A percentile compares a stretch with the other conserved stretches of the same genome.
These are phyloP conservation scores for Elymus sibiricus DNA, from an alignment of 176 grass and related monocot species.

Conservation along the genomic window DNA sequence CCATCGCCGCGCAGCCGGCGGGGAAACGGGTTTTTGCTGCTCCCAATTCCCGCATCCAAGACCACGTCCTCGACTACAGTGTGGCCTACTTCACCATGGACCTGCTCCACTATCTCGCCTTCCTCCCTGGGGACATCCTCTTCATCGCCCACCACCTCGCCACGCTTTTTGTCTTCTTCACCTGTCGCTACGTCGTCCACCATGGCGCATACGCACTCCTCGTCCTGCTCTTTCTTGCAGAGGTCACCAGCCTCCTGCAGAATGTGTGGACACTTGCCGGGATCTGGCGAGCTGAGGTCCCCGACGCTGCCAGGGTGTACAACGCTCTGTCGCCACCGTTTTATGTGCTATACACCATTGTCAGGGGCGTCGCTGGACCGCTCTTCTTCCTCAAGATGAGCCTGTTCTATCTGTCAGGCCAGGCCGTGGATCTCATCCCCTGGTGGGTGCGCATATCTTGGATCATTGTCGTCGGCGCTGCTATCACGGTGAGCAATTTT, in stretches of 20 bases:
- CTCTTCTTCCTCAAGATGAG: constrained; percentile 80
- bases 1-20: constrained; percentile 42
- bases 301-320: constrained; percentile 50
- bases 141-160: constrained; percentile 97
- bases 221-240: constrained; percentile 74
- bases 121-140: constrained; percentile 72
- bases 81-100: constrained; percentile 92
- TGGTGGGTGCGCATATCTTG: constrained; percentile 83
- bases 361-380: constrained; percentile 68
- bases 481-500: constrained; percentile 76
- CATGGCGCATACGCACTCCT: constrained; percentile 85
- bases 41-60: constrained; percentile 58
- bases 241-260: constrained; percentile 83
- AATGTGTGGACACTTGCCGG: constrained; percentile 86
- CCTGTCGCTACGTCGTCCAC: constrained; percentile 72
- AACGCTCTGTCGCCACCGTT: constrained; percentile 63
- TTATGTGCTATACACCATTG: constrained; percentile 79
- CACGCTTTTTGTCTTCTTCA: constrained; percentile 90
- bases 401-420: constrained; percentile 60
- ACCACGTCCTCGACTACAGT: constrained; percentile 82
- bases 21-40: constrained; percentile 54
- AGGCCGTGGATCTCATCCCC: constrained; percentile 68
- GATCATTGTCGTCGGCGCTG: constrained; percentile 73
- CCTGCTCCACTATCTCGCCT: constrained; percentile 87
- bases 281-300: constrained; percentile 70